Evolutionary conservation across 768 basidiomycete genomes (phyloP), one percentile per base, ranked within the genome.

Genomic region (Termitomyces bulborhizus): DNA sequence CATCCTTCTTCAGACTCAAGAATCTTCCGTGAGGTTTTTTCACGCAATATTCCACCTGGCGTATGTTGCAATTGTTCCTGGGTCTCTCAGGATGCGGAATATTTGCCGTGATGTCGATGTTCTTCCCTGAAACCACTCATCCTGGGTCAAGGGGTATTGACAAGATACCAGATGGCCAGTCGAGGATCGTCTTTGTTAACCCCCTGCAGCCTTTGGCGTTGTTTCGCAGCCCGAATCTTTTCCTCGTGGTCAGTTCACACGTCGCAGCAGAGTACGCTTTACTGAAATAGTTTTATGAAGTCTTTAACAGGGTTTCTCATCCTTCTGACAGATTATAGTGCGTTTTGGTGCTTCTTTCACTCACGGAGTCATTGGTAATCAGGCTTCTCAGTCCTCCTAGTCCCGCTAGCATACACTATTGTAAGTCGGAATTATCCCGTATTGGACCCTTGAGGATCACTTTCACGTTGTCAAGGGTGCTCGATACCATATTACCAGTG

Each of bases 91-190:
- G 76, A 2, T 37, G 78, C 0, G 13, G 75, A 0, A 69, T 72
- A 1, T 71, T 80, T 36, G 6, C 76, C 6, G 57, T 70, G 5
- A 71, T 86, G 32, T 47, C 64, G 1, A 41, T 76, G 3, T 75
- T 74, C 51, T 75, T 86, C n/a, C 86, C 86, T 0, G 87, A 89
- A 61, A 88, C 86, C 2, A 80, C 77, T 48, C 82, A 85, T 60
- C 85, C 86, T 0, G 77, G 81, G 6, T 63, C 76, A 0, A 71
- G 76, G 39, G 80, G 83, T 0, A 70, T 85, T 1, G 84, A 85
- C 51, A 80, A 80, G 56, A 40, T 68, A 13, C 54, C 65, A 27
- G 53, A 52, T 45, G 42, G 62, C 3, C 58, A 59, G 2, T 60
- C 55, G 3, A 68, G 55, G 18, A 69, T 74, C 47, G 69, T 81